These are phyloP conservation scores for Alternaria conjuncta DNA, from an alignment of 2,329 filamentous ascomycete species.

Conservation along the genomic window DNA sequence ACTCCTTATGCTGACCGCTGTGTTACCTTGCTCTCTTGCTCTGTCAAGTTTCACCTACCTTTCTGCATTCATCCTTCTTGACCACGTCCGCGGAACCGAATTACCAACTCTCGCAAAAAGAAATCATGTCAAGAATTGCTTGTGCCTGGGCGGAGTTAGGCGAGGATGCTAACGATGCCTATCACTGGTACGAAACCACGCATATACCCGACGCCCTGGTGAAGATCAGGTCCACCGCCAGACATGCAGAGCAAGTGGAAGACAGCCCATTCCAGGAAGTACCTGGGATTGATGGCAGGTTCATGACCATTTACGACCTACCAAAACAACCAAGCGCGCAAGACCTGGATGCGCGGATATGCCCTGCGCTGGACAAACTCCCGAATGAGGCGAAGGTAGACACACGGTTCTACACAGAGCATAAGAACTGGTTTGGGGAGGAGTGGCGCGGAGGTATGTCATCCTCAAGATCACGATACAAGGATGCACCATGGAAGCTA, in stretches of 20 bases:
- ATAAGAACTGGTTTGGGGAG: constrained; percentile 10
- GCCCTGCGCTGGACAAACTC: constrained; percentile 2
- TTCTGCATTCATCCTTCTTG: not conserved
- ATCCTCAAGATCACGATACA: not conserved
- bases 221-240: constrained; percentile 13
- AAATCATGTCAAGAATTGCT: constrained; percentile 20
- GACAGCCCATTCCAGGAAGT: constrained; percentile 23
- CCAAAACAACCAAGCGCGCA: constrained; percentile 6
- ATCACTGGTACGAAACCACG: constrained; percentile 14
- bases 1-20: constrained; percentile 3
- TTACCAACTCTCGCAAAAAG: not conserved
- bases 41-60: not conserved
- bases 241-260: constrained; percentile 10
- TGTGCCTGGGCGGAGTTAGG: constrained; percentile 17
- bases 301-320: constrained; percentile 21
- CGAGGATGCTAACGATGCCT: constrained; percentile 8
- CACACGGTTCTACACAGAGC: constrained; percentile 14
- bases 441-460: constrained; percentile 19
- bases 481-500: not conserved
- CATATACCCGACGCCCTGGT: constrained; percentile 12
- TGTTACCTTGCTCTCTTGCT: not conserved
- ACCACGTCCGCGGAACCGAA: not conserved
- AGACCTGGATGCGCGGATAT: constrained; percentile 13
- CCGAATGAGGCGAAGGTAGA: constrained; percentile 13
- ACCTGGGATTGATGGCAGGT: constrained; percentile 8